Base-by-base conservation (phyloP, 192 early-diverging fungal species). In the Backusella australiensis region DNA sequence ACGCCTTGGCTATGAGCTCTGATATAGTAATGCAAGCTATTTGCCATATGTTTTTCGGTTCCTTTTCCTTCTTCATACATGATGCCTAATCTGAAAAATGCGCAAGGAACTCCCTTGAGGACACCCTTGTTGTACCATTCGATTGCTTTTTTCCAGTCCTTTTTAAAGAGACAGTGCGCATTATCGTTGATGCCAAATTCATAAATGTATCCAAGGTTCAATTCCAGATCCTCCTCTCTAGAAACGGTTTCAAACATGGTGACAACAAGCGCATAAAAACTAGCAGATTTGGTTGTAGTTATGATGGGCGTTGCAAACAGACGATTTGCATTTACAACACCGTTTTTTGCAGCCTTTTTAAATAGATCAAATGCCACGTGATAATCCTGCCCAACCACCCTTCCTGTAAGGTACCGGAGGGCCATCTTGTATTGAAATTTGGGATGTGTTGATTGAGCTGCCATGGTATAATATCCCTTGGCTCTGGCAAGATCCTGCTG, bases 401-500 rank as follows among this genome's bases (percentile, higher is more conserved):
- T 6, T 69, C 80, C 35, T 75, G 26, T 3, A 14, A 71, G n/a
- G 41, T 17, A 42, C 26, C 1, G n/a, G 8, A 29, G 12, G 17
- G 67, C 34, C 34, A 21, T 21, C 34, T 41, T 8, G 39, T 4
- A 39, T 15, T 32, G 19, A 9, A 44, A 42, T 41, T 23, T 42
- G 7, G 69, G 19, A 29, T 38, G 12, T 17, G 12, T 21, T 19
- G 59, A 29, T 6, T 26, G 8, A 3, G 77, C 69, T 34, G 52
- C 73, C 41, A 70, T 75, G 14, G 49, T 34, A 59, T 74, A 82
- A 23, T 78, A 82, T 2, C 19, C 32, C 34, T 75, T 74, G 0
- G 80, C 80, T 21, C 75, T 67, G 12, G 44, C 26, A 32, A 42
- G 75, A 74, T 17, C 75, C 29, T 75, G 75, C 38, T 32, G 56